Evolutionary conservation across 495 filamentous ascomycete species (phyloP), one percentile per base, ranked within the genome.

Genomic region (Aspergillus avenaceus): DNA sequence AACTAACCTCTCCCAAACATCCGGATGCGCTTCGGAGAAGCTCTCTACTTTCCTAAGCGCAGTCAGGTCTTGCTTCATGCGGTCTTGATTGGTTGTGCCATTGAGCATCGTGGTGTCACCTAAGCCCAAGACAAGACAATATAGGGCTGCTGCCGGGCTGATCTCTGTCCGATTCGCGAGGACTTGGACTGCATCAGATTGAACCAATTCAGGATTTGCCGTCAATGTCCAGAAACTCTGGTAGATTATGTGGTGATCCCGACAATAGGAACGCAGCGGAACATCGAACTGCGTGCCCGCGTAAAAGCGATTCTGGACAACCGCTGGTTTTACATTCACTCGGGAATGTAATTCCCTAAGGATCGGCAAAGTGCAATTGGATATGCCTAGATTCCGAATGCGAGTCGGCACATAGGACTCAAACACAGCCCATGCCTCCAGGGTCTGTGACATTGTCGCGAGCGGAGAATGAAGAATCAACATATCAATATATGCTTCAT

Each of bases 191-290:
- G 76, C 64, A 6, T 55, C 54, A 25, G 72, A 77, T 34, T 59
- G 72, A 24, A 84, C 47, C 37, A 91, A 69, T 13, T 75, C 64
- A 8, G 73, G 79, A 54, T 93, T 92, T 0, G 79, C 89, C 0
- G 81, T 87, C 61, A 93, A 59, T 1, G 85, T 90, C 88, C 88
- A 90, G 67, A 90, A 92, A 18, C 80, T 76, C 62, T 92, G 86
- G 59, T 90, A 92, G 13, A 75, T 60, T 29, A 88, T 82, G 21
- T 69, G 71, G 6, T 77, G 65, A 27, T 79, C 73, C 12, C 71
- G 65, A 58, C 85, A 90, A 61, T 83, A 91, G 0, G 60, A 59
- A 8, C 88, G 77, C 7, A 91, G 53, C 2, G 71, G 62, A 1
- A 71, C 60, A 49, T 92, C 89, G 62, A 79, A 91, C 5, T 60